Evolutionary conservation across 208 protist species (phyloP).

Genomic region (Sergeia podlipaevii): DNA sequence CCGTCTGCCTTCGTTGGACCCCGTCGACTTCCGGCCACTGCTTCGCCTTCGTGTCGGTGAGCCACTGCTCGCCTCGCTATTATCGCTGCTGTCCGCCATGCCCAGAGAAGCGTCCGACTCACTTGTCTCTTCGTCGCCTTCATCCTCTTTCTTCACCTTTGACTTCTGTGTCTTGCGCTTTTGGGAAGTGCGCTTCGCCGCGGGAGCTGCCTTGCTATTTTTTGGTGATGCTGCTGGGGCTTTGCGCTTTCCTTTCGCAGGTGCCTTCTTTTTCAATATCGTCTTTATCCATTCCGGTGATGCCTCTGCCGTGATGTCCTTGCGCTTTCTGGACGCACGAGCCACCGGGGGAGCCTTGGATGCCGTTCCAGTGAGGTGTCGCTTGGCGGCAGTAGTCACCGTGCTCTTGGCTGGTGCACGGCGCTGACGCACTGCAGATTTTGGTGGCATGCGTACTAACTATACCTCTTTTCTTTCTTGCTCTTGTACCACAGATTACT

Average conservation of each 20-base stretch:
- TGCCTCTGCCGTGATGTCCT: no score
- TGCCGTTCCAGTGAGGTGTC: neutral
- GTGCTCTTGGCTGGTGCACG: slow-evolving; percentile 9
- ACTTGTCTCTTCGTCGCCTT: slow-evolving; percentile 5
- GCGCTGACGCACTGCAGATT: neutral
- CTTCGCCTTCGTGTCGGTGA: no score
- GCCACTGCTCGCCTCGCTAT: no score
- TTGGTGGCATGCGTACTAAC: neutral
- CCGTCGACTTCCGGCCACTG: no score
- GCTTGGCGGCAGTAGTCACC: slow-evolving; percentile 1
- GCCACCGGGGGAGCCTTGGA: neutral
- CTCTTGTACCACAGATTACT: no score
- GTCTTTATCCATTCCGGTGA: no score
- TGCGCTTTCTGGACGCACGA: no score
- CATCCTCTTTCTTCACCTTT: neutral
- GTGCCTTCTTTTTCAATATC: neutral
- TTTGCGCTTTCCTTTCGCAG: neutral
- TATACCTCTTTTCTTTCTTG: no score
- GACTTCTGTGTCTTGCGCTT: neutral
- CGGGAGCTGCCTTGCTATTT: neutral
- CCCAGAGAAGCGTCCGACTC: no score
- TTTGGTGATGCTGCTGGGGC: neutral
- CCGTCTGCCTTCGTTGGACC: neutral
- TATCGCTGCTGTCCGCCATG: no score
- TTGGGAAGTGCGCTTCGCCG: neutral